Evolutionary conservation across 1,139 yeast genomes (phyloP), one percentile per base, ranked within the genome.

Genomic region (Arxiozyma heterogenica): DNA sequence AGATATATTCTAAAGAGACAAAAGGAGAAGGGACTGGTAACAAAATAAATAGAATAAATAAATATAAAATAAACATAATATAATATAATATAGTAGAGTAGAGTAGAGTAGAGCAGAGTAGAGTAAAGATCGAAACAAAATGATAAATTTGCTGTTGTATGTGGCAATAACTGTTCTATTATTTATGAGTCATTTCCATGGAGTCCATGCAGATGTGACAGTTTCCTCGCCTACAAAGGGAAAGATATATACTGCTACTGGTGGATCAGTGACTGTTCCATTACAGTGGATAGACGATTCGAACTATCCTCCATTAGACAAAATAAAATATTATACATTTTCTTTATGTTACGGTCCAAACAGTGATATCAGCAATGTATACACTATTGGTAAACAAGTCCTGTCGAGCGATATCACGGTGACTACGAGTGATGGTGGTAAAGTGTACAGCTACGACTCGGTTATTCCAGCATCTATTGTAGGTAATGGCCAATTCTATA

Each of bases 341-440:
- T 70, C 73, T 38, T 73, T 91, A 54, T 84, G 94, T 71, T 79
- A 89, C 1, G 96, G 96, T 22, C 70, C 83, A 23, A 79, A 82
- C 64, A 43, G 65, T 22, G 65, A 72, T 7, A 77, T 84, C 57
- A 66, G 75, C 50, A 73, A 81, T 60, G 71, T 80, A 47, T 57
- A 60, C 5, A 64, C 74, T 0, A 42, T 78, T 11, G 69, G 62
- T 3, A 51, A 63, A 11, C 44, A 51, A 4, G 64, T 76, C 23
- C 39, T 63, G 1, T 62, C 73, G 3, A 39, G 61, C 45, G 62
- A 62, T 43, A 48, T 74, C 47, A 55, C 64, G 22, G 56, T 53
- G 17, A 51, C 47, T 17, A 54, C 51, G 8, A 55, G 52, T 21
- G 57, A 48, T 17, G 52, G 22, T 1, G 27, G 22, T 8, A 45